Conservation (phyloP, 305 asterid species). For the Galium porrigens region DNA sequence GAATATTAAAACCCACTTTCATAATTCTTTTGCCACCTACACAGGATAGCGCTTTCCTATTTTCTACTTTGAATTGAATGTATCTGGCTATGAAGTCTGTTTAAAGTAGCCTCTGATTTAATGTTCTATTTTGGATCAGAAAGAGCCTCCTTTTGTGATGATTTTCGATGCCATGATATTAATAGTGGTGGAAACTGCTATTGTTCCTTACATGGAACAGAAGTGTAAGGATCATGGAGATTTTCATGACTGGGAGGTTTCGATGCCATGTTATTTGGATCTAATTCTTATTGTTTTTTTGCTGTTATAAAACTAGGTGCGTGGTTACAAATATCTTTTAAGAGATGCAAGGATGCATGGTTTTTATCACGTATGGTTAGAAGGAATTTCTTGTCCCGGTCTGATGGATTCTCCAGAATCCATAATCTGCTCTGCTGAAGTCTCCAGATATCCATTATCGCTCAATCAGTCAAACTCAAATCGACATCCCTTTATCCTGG, state of each 20-base stretch:
- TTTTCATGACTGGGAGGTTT: no score
- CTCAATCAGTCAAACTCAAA: background rate
- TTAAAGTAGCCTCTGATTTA: background rate
- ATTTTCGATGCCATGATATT: background rate
- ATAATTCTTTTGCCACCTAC: no score
- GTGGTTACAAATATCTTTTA: background rate
- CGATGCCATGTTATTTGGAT: no score
- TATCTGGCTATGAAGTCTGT: background rate
- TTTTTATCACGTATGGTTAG: background rate
- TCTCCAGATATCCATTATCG: background rate
- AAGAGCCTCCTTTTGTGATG: background rate
- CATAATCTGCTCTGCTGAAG: background rate
- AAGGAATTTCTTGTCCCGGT: constrained; percentile 2
- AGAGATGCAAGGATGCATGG: background rate
- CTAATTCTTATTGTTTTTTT: background rate
- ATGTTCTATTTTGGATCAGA: background rate
- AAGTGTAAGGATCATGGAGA: background rate
- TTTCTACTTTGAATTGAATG: background rate
- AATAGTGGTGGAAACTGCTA: background rate
- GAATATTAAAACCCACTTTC: background rate
- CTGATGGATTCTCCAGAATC: background rate
- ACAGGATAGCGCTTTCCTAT: background rate
- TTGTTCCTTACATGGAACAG: background rate
- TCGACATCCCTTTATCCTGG: background rate
- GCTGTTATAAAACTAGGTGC: background rate